Base-by-base conservation (phyloP, 176 grass and related monocot species). In the Areca catechu region DNA sequence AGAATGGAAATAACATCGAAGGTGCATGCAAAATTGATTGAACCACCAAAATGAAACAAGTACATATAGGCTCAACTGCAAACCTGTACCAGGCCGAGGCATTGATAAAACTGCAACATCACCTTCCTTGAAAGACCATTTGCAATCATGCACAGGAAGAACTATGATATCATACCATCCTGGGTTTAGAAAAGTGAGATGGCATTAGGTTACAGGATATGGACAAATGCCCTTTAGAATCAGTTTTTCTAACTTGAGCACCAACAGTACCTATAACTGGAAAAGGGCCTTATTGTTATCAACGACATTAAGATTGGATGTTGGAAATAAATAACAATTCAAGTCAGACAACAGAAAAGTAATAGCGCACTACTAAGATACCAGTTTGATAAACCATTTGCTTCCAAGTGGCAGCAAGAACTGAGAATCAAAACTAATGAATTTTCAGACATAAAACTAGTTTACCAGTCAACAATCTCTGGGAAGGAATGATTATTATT, bases 41-140 rank as follows among this genome's bases (percentile, higher is more conserved):
- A 43, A 43, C 7, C 7, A 43, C 34, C 2, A 10, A 62, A 22
- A 49, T 16, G 4, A 59, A 49, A 49, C 20, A 28, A 50, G 15
- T 24, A 29, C 17, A 61, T 22, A 16, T 15, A 53, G 37, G 2
- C 43, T 53, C 19, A 14, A 50, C 19, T 37, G 52, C 20, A 53
- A 69, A 92, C 94, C 88, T 89, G 88, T 74, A 89, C 84, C 82
- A 83, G 84, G 79, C 19, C 84, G 71, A 49, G 81, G 80, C 34
- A 66, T 89, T 56, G 94, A 84, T 43, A 98, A 69, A 80, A 98
- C 78, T 19, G 88, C 88, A 58, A 89, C 94, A 68, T 98, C 94
- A 18, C 94, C 94, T 86, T 98, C 94, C 81, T 98, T 98, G 67
- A 98, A 98, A 74, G 80, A 93, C 94, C 94, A 98, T 71, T 98